These are phyloP conservation scores for Eucalyptus polybractea DNA, from an alignment of 345 rosid genomes.

Conservation along the genomic window DNA sequence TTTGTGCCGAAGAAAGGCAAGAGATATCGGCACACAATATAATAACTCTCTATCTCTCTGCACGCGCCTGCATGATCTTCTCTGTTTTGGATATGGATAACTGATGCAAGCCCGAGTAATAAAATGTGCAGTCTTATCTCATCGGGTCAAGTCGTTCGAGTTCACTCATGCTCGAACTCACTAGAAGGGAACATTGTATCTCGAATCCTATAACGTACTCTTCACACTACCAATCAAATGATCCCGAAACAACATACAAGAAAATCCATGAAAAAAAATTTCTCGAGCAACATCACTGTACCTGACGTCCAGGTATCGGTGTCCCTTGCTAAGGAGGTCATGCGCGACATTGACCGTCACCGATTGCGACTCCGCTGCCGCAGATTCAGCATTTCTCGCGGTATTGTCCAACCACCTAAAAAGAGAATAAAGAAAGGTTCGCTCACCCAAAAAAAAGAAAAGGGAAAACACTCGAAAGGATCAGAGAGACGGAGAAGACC, in stretches of 20 bases:
- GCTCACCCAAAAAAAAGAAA: background rate
- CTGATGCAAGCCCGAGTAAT: background rate
- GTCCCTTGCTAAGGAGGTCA: slow-evolving; percentile 6
- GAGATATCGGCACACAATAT: background rate
- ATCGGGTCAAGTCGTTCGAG: background rate
- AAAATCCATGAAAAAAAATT: background rate
- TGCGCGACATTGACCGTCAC: slow-evolving; percentile 1
- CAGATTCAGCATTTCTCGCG: background rate
- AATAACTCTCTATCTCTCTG: background rate
- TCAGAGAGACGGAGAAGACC: background rate
- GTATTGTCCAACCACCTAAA: background rate
- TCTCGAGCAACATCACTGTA: background rate
- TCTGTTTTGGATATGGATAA: background rate
- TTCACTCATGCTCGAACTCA: background rate
- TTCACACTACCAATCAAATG: background rate
- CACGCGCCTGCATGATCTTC: background rate
- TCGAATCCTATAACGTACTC: background rate
- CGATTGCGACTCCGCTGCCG: background rate
- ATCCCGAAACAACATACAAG: background rate
- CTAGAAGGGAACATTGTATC: background rate
- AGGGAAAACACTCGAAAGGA: background rate
- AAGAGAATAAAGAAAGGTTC: no score
- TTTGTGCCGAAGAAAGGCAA: background rate
- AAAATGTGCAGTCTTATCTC: background rate
- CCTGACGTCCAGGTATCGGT: slow-evolving; percentile 17